Evolutionary conservation across 257 asterid species (phyloP).

Genomic region (Solanum stenotomum): DNA sequence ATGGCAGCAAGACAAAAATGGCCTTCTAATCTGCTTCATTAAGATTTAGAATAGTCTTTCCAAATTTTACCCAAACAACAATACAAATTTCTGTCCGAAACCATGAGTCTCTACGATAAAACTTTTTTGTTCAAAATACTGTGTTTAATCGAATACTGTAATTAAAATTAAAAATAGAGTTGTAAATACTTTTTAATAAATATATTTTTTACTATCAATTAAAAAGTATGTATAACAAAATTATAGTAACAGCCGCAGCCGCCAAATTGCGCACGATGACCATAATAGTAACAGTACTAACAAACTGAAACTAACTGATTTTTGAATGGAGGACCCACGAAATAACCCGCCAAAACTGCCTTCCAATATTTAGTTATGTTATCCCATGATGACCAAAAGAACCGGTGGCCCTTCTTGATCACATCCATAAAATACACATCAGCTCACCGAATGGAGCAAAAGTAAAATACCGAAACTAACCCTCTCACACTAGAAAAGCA

Average conservation of each 20-base stretch:
- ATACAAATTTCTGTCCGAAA: not conserved
- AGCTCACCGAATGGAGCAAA: conserved; percentile 4
- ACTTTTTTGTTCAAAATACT: not conserved
- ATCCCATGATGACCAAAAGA: not conserved
- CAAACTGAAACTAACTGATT: not conserved
- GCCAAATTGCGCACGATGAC: not conserved
- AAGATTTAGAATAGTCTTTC: not conserved
- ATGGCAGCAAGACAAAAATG: not conserved
- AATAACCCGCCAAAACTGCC: not conserved
- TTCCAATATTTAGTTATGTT: not conserved
- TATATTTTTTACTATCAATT: not conserved
- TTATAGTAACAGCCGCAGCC: not conserved
- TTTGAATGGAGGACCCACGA: conserved; percentile 5
- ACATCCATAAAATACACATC: not conserved
- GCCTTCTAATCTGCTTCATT: not conserved
- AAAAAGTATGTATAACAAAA: not conserved
- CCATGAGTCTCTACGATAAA: not conserved
- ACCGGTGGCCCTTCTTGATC: not conserved
- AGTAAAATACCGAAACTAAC: not conserved
- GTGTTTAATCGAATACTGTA: not conserved
- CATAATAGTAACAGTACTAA: not conserved
- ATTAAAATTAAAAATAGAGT: not conserved
- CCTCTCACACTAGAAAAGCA: not conserved
- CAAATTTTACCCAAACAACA: not conserved
- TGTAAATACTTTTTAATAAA: not conserved